Percentiles rank a stretch among this genome's conserved stretches.
Conservation (phyloP, 305 asterid genomes). For the Euphrasia arctica region DNA sequence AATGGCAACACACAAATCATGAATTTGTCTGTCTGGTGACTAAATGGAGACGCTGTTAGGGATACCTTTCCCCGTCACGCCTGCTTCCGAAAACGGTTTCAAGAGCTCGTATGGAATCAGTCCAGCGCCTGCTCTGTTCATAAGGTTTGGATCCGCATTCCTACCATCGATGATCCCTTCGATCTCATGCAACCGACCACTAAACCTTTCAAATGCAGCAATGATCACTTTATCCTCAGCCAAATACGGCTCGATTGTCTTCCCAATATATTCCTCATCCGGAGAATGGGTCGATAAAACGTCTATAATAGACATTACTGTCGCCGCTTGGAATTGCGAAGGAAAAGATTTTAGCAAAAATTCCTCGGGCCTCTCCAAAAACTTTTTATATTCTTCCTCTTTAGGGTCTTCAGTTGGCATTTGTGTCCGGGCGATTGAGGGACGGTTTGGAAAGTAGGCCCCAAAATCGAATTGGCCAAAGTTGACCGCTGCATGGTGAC, state of each 20-base stretch:
- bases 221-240: too few relatives aligned
- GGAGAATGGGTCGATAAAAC: constrained; percentile 73
- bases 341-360: constrained; percentile 50
- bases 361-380: constrained; percentile 20
- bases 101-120: too few relatives aligned
- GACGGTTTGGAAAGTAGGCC: constrained; percentile 75
- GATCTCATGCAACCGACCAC: constrained; percentile 50
- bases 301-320: constrained; percentile 48
- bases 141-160: constrained; percentile 30
- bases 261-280: constrained; percentile 77
- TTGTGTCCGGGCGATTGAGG: constrained; percentile 48
- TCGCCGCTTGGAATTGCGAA: constrained; percentile 54
- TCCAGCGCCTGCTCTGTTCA: too few relatives aligned
- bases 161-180: constrained; percentile 65
- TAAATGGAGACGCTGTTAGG: constrained; percentile 80
- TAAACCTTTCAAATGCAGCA: constrained; percentile 35
- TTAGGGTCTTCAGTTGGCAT: constrained; percentile 67
- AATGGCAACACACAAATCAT: background rate
- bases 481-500: constrained; percentile 65
- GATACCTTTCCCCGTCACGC: constrained; percentile 73
- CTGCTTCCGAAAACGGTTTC: constrained; percentile 23
- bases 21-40: background rate
- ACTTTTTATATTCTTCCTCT: constrained; percentile 33
- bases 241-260: constrained; percentile 21
- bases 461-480: constrained; percentile 30